These are phyloP conservation scores for Yamadazyma atmosphaerica DNA, from an alignment of 1,139 yeast species.

Conservation along the genomic window DNA sequence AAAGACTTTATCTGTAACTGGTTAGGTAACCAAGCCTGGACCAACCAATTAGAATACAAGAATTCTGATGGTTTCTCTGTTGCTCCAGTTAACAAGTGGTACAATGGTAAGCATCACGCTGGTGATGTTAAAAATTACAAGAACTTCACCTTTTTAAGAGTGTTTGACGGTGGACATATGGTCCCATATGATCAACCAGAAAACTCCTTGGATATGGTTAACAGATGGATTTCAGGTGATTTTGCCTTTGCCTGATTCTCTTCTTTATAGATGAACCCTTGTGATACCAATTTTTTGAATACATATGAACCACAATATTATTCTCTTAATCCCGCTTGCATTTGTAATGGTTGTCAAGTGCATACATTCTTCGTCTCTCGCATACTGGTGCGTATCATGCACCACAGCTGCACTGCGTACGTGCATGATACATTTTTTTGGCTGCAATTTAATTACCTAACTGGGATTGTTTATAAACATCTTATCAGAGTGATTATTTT, in stretches of 20 bases:
- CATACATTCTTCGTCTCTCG: too few relatives aligned
- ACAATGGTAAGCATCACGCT: conserved; percentile 37
- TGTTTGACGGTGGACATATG: conserved; percentile 52
- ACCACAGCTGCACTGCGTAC: too few relatives aligned
- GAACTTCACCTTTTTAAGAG: conserved; percentile 48
- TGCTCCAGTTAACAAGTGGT: conserved; percentile 43
- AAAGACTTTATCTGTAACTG: conserved; percentile 86
- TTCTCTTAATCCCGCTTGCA: too few relatives aligned
- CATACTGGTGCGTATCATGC: too few relatives aligned
- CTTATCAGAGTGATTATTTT: too few relatives aligned
- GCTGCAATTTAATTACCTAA: too few relatives aligned
- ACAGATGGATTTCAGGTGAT: conserved; percentile 47
- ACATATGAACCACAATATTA: too few relatives aligned
- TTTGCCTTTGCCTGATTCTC: conserved; percentile 18
- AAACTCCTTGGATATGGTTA: conserved; percentile 46
- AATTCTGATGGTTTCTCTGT: conserved; percentile 51
- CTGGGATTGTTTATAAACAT: too few relatives aligned
- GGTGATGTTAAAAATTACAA: conserved; percentile 50
- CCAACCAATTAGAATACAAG: conserved; percentile 67
- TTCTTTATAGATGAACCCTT: background rate
- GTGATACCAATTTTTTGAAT: too few relatives aligned
- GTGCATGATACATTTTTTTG: too few relatives aligned
- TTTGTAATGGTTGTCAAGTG: too few relatives aligned
- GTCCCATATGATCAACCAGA: conserved; percentile 52
- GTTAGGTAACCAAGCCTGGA: conserved; percentile 87